Evolutionary conservation across 1,139 yeast species (phyloP).

Genomic region (Pneumocystis canis): DNA sequence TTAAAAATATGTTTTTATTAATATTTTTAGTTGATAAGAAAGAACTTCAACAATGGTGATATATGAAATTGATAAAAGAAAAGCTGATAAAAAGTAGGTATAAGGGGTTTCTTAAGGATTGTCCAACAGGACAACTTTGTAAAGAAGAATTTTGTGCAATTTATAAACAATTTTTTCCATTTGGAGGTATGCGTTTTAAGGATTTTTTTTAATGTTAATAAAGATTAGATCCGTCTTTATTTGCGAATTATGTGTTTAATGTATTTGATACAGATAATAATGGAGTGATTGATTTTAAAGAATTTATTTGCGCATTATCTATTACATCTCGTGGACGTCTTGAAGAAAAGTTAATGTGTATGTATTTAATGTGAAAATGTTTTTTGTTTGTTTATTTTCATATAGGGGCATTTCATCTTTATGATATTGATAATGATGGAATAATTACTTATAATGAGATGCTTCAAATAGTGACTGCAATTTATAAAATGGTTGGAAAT

Average conservation of each 20-base stretch:
- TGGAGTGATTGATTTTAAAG: slow-evolving; percentile 80
- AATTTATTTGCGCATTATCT: slow-evolving; percentile 75
- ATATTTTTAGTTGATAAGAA: slow-evolving; percentile 48
- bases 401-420: slow-evolving; percentile 55
- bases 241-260: slow-evolving; percentile 73
- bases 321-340: slow-evolving; percentile 76
- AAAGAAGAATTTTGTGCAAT: slow-evolving; percentile 82
- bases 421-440: slow-evolving; percentile 72
- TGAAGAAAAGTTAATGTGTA: slow-evolving; percentile 68
- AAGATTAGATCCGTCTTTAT: slow-evolving; percentile 59
- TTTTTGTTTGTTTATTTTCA: neutral
- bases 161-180: slow-evolving; percentile 92
- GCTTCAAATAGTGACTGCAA: slow-evolving; percentile 63
- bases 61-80: slow-evolving; percentile 28
- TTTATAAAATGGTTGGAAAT: slow-evolving; percentile 89
- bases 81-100: slow-evolving; percentile 4
- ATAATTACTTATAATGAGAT: slow-evolving; percentile 61
- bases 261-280: slow-evolving; percentile 75
- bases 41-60: slow-evolving; percentile 96
- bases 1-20: neutral
- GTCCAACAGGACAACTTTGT: slow-evolving; percentile 79
- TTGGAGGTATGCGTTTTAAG: slow-evolving; percentile 37
- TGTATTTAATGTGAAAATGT: slow-evolving; percentile 20
- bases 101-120: slow-evolving; percentile 52
- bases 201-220: neutral